Base-by-base conservation (phyloP, 1,284 basidiomycete genomes). In the Austroboletus novae-zelandiae region DNA sequence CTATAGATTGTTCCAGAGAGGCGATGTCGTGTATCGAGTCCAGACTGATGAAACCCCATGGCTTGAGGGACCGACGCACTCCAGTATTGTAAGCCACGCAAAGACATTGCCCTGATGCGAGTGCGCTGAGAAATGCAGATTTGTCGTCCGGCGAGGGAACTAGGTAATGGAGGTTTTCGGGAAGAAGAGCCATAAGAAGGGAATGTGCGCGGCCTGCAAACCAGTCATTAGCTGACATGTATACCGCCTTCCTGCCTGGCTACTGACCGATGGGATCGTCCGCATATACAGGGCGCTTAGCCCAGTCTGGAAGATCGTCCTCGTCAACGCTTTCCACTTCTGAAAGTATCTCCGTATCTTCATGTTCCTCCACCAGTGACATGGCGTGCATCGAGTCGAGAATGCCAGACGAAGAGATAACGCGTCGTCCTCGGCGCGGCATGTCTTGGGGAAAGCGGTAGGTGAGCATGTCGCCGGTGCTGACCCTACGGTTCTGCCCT, bases 1-100 rank as follows among this genome's bases (percentile, higher is more conserved):
- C 67, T 11, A 61, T 65, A 9, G 60, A 72, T 45, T 69, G 71
- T 60, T 89, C 83, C 32, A 91, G 75, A 2, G 77, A 73, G 18
- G 83, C 68, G 40, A 93, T 83, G 60, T 91, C 87, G 61, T 95
- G 92, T 18, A 95, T 84, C 4, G 83, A 80, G 51, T 86, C 81
- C 30, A 77, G 72, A 49, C 79, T 86, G 49, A 95, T 88, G 67
- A 87, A 94, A 0, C 92, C 93, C 91, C 92, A 95, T 2, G 90
- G 89, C 57, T 87, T 83, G 45, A 81, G 81, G 9, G 90, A 93
- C 52, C 81, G 78, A 29, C 91, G 80, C 0, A 94, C 85, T 11
- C 81, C 85, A 4, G 78, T 70, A 66, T 94, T 95, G 71, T 92
- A 94, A 1, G 88, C 85, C 3, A 77, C 68, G 57, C 91, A 94